These are phyloP conservation scores for Alternaria brassicae DNA, from an alignment of 2,329 filamentous ascomycete species.

Conservation along the genomic window DNA sequence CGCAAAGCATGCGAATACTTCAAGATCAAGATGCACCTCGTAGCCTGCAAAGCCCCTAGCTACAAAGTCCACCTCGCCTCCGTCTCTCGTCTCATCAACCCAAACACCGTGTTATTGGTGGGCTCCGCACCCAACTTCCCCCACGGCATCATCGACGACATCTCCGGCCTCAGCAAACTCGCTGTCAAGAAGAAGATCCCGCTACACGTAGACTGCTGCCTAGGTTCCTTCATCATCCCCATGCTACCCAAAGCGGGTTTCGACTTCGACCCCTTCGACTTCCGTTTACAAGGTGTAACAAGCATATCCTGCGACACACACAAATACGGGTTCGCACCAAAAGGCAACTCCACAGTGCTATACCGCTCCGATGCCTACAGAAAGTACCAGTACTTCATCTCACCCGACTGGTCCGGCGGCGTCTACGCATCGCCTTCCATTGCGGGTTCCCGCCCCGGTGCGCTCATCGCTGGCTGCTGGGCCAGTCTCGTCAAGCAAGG, in stretches of 20 bases:
- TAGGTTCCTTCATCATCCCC: slow-evolving; percentile 93
- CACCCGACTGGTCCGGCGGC: slow-evolving; percentile 91
- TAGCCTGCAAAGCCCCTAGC: slow-evolving; percentile 81
- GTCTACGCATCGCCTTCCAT: slow-evolving; percentile 94
- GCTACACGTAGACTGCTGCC: slow-evolving; percentile 95
- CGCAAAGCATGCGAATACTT: slow-evolving; percentile 95
- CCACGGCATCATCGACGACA: slow-evolving; percentile 97
- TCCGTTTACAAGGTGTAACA: slow-evolving; percentile 90
- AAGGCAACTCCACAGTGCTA: slow-evolving; percentile 91
- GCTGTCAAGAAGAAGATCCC: slow-evolving; percentile 81
- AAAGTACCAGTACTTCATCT: slow-evolving; percentile 95
- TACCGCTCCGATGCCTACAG: slow-evolving; percentile 83
- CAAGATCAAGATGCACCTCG: slow-evolving; percentile 91
- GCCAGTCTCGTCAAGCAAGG: slow-evolving; percentile 87
- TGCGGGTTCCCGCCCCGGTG: slow-evolving; percentile 89
- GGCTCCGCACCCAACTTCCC: slow-evolving; percentile 97
- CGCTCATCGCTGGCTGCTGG: slow-evolving; percentile 96
- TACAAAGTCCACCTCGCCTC: slow-evolving; percentile 84
- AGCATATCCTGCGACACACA: slow-evolving; percentile 97
- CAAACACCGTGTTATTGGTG: slow-evolving; percentile 91
- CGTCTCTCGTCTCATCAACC: slow-evolving; percentile 86
- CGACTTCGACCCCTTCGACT: slow-evolving; percentile 87
- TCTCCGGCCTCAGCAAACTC: slow-evolving; percentile 80
- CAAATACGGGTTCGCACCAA: slow-evolving; percentile 98
- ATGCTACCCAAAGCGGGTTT: slow-evolving; percentile 94